phyloP scores from a whole-genome alignment of 148 eudicot species.

The Rhododendron molle region DNA sequence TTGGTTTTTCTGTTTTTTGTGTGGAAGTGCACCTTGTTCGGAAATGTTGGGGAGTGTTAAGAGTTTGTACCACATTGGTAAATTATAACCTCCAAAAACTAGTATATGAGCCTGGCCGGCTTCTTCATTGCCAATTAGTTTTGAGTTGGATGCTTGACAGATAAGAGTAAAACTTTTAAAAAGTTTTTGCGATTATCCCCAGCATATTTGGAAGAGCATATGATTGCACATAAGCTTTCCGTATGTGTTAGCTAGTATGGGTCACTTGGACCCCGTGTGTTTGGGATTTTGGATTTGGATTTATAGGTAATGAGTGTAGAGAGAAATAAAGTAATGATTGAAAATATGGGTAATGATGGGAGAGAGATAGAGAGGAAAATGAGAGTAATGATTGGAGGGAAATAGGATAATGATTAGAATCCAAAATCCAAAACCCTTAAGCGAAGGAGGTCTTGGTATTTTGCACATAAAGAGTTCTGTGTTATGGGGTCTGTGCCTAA shows the following conservation, averaged over 20 bases:
- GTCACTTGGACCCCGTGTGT: neutral
- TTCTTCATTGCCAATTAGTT: neutral
- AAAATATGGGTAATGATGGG: no score
- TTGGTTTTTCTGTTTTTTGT: neutral
- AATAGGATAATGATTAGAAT: no score
- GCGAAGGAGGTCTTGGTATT: neutral
- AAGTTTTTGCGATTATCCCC: neutral
- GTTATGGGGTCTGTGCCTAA: neutral
- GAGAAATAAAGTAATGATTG: no score
- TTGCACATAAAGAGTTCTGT: neutral
- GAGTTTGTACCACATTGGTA: neutral
- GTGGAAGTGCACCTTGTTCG: neutral
- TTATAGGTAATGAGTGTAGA: no score
- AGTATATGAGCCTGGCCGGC: neutral
- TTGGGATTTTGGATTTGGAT: no score
- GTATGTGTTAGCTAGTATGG: neutral
- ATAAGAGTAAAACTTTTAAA: neutral
- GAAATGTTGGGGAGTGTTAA: no score
- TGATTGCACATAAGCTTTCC: neutral
- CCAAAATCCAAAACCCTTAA: no score
- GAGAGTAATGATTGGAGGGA: no score
- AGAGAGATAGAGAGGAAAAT: no score
- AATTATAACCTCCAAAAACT: neutral
- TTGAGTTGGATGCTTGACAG: neutral
- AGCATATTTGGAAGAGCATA: neutral